Base-by-base conservation (phyloP, 495 filamentous ascomycete genomes). In the Oidiodendron maius region DNA sequence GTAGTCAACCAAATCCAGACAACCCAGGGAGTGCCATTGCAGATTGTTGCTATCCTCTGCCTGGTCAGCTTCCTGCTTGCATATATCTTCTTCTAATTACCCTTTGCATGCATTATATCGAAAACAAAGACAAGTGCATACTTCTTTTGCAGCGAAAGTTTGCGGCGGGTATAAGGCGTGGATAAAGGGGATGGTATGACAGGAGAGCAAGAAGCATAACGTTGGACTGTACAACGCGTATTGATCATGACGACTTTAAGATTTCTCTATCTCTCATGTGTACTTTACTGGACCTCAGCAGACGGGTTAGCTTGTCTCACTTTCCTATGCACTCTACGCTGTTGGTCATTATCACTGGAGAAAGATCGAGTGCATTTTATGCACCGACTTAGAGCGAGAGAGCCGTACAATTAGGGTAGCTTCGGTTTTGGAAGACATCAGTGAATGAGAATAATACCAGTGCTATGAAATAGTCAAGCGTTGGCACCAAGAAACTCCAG, bases 21-120 rank as follows among this genome's bases (percentile, higher is more conserved):
- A 24, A 12, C 15, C 11, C 52, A 52, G 22, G 57, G 52, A 17
- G 89, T 98, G n/a, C 83, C 93, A 0, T 76, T 98, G 37, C 84
- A 90, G 64, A 76, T 88, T 43, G 85, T 85, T 44, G 93, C 93
- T 18, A 73, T 72, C 12, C 70, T 98, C 40, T 97, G 93, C 59
- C 71, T 98, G 64, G 51, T 91, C 48, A 84, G 87, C 69, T 98
- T 98, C 70, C 68, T 98, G 62, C 74, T 97, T 57, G 94, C 87
- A 2, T 98, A 95, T 65, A 76, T 96, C 58, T 87, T 98, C 67
- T 97, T 97, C 64, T 98, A 81, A 75, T 15, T 25, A 21, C 22
- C 3, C 3, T 4, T 1, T 42, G 1, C 38, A 16, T 40, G 15
- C 8, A 21, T 9, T n/a, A n/a, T n/a, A n/a, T n/a, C n/a, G n/a